A percentile compares a stretch with the other conserved stretches of the same genome.
Evolutionary conservation across 2,329 filamentous ascomycete genomes (phyloP).

Genomic region (Grosmannia huntii): DNA sequence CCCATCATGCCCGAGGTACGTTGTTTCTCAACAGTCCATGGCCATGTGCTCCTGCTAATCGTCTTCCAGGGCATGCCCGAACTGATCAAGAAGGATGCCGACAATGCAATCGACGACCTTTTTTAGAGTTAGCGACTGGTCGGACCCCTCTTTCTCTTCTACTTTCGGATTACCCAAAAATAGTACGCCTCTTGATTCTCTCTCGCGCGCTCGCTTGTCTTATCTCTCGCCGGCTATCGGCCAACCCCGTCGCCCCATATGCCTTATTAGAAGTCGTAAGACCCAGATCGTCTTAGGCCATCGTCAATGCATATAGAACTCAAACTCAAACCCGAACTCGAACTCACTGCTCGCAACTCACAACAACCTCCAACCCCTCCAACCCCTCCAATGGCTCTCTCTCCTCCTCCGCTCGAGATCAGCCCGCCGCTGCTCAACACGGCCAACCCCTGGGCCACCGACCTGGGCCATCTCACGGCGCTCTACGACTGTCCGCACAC

Average conservation of each 20-base stretch:
- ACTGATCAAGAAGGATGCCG: constrained; percentile 82
- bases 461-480: constrained; percentile 42
- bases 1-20: constrained; percentile 81
- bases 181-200: neutral
- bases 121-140: constrained; percentile 34
- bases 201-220: neutral
- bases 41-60: too few species aligned
- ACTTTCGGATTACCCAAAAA: constrained; percentile 5
- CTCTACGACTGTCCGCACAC: constrained; percentile 51
- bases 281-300: too few species aligned
- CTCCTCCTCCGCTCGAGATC: constrained; percentile 40
- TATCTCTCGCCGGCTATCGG: neutral
- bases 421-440: constrained; percentile 60
- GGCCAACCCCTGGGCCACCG: constrained; percentile 64
- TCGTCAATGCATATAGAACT: too few species aligned
- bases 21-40: neutral
- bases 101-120: constrained; percentile 81
- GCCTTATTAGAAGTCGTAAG: too few species aligned
- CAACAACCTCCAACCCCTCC: neutral
- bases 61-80: constrained; percentile 74
- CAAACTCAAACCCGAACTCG: too few species aligned
- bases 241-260: neutral
- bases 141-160: neutral
- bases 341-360: neutral
- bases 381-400: constrained; percentile 13